phyloP scores from a whole-genome alignment of 305 asterid species.

The Plantago coronopus region DNA sequence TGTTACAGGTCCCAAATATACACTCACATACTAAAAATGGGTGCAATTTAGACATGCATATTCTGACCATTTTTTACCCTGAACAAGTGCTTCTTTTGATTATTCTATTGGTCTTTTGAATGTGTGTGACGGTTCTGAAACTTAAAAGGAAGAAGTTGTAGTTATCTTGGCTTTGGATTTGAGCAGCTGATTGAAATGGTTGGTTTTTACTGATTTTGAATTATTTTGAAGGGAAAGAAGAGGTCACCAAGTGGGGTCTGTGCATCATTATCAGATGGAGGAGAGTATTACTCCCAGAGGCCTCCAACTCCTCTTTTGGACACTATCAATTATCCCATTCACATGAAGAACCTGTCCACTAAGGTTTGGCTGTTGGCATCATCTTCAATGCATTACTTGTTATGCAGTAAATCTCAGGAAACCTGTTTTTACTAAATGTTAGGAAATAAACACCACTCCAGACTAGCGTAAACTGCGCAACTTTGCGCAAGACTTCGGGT shows the following conservation, averaged over 20 bases:
- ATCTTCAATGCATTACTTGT: too few relatives aligned
- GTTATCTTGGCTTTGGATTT: conserved; percentile 22
- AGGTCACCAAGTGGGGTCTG: conserved; percentile 40
- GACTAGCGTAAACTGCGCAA: too few relatives aligned
- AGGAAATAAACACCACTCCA: too few relatives aligned
- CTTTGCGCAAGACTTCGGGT: too few relatives aligned
- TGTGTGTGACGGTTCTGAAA: neutral
- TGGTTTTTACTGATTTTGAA: conserved; percentile 13
- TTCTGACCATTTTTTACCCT: too few relatives aligned
- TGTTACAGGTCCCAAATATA: too few relatives aligned
- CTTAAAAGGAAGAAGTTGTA: neutral
- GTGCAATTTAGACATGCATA: too few relatives aligned
- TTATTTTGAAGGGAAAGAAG: conserved; percentile 44
- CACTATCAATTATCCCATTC: conserved; percentile 88
- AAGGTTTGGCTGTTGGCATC: conserved; percentile 42
- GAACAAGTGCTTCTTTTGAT: neutral
- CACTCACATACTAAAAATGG: too few relatives aligned
- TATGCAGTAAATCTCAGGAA: neutral
- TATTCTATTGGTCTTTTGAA: neutral
- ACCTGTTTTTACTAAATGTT: neutral
- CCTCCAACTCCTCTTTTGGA: conserved; percentile 97
- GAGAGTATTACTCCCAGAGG: conserved; percentile 74
- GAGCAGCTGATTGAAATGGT: conserved; percentile 24
- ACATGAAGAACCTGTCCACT: conserved; percentile 81
- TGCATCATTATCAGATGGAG: conserved; percentile 67